Conservation (phyloP, 176 grass and related monocot species). For the Juncus inflexus region DNA sequence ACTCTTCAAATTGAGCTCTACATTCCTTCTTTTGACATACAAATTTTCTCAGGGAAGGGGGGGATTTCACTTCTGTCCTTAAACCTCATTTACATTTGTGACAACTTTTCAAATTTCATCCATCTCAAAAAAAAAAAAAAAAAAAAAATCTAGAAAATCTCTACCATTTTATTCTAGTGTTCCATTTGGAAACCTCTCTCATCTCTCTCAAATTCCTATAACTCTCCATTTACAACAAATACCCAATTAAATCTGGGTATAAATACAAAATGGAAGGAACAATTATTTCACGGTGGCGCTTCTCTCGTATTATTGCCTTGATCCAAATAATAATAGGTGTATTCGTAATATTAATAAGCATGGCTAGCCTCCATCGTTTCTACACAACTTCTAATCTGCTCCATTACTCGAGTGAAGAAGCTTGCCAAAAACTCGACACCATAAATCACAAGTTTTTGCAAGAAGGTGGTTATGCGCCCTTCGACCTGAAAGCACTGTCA, state of each 20-base stretch:
- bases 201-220: background rate
- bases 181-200: background rate
- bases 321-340: constrained; percentile 71
- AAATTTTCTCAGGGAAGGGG: background rate
- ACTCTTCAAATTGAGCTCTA: no score
- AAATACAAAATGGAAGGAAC: constrained; percentile 40
- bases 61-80: background rate
- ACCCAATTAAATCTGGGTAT: background rate
- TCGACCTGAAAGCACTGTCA: constrained; percentile 63
- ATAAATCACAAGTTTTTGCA: constrained; percentile 14
- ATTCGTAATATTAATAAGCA: constrained; percentile 66
- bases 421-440: constrained; percentile 26
- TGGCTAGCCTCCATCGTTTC: constrained; percentile 76
- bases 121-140: background rate
- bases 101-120: background rate
- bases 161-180: background rate
- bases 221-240: background rate
- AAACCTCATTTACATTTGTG: background rate
- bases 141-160: background rate
- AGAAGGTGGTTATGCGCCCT: constrained; percentile 41
- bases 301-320: constrained; percentile 46
- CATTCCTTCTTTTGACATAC: background rate
- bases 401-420: constrained; percentile 29
- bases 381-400: constrained; percentile 38
- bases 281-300: constrained; percentile 38